phyloP scores from a whole-genome alignment of 352 stramenopile species.

The Phytopythium helicoides region DNA sequence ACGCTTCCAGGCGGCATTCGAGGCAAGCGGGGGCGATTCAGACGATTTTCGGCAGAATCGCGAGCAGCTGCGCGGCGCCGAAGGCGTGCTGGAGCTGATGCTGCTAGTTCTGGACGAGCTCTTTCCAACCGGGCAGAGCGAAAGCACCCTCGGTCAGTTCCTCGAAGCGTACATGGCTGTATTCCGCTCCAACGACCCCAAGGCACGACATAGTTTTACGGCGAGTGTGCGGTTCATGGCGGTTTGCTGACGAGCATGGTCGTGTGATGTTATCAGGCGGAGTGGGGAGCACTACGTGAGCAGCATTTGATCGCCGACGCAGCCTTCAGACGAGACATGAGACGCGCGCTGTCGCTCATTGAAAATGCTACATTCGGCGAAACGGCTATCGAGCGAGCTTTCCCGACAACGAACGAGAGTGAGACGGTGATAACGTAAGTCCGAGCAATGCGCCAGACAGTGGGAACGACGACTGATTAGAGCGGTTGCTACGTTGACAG shows the following conservation, averaged over 20 bases:
- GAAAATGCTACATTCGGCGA: conserved; percentile 46
- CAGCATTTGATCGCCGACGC: conserved; percentile 35
- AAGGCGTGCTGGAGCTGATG: conserved; percentile 56
- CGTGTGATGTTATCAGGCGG: no score
- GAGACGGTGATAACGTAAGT: background rate
- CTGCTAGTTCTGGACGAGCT: conserved; percentile 42
- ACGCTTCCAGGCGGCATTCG: conserved; percentile 52
- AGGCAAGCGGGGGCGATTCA: conserved; percentile 44
- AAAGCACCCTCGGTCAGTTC: conserved; percentile 18
- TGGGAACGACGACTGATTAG: no score
- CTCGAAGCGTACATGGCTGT: conserved; percentile 42
- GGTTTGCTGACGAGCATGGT: background rate
- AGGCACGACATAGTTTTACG: no score
- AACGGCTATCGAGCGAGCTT: conserved; percentile 52
- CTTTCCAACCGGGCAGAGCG: conserved; percentile 7
- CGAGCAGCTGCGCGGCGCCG: conserved; percentile 54
- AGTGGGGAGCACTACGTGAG: conserved; percentile 51
- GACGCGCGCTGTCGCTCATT: conserved; percentile 47
- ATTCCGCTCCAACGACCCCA: conserved; percentile 61
- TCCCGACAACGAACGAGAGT: conserved; percentile 13
- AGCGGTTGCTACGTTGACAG: conserved; percentile 3
- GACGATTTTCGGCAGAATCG: conserved; percentile 73
- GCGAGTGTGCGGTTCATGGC: no score
- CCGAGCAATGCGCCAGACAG: no score
- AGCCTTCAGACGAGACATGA: conserved; percentile 70